Percentiles rank a stretch among this genome's conserved stretches.
phyloP scores from a whole-genome alignment of 768 basidiomycete genomes.

The Leccinum variicolor region DNA sequence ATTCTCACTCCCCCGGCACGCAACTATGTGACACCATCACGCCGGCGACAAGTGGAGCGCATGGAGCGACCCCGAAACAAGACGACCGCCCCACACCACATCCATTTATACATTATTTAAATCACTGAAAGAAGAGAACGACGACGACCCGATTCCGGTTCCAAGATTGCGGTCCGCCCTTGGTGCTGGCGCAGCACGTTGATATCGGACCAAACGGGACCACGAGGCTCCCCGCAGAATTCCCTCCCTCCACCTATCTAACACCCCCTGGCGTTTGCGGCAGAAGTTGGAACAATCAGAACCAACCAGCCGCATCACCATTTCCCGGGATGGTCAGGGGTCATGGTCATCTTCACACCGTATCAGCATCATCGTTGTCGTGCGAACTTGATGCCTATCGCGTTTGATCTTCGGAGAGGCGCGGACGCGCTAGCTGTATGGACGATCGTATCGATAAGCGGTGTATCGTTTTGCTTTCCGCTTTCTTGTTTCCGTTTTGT shows the following conservation, averaged over 20 bases:
- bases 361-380: not conserved
- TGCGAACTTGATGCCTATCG: slow-evolving; percentile 17
- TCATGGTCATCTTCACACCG: not conserved
- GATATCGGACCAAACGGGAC: slow-evolving; percentile 2
- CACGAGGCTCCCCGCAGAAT: slow-evolving; percentile 17
- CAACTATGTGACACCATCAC: no score
- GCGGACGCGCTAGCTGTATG: not conserved
- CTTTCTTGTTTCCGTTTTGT: not conserved
- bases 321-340: not conserved
- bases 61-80: not conserved
- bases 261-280: not conserved
- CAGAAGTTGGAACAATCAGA: not conserved
- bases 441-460: slow-evolving; percentile 18
- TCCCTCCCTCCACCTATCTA: not conserved
- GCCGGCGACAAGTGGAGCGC: no score
- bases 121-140: not conserved
- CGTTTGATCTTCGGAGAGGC: slow-evolving; percentile 21
- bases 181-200: not conserved
- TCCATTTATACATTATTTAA: not conserved
- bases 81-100: not conserved
- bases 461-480: not conserved
- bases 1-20: no score
- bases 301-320: not conserved
- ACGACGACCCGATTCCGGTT: not conserved
- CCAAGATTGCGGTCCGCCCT: slow-evolving; percentile 1